Evolutionary conservation across 176 grass and related monocot species (phyloP), one percentile per base, ranked within the genome.

Genomic region (Cocos nucifera): DNA sequence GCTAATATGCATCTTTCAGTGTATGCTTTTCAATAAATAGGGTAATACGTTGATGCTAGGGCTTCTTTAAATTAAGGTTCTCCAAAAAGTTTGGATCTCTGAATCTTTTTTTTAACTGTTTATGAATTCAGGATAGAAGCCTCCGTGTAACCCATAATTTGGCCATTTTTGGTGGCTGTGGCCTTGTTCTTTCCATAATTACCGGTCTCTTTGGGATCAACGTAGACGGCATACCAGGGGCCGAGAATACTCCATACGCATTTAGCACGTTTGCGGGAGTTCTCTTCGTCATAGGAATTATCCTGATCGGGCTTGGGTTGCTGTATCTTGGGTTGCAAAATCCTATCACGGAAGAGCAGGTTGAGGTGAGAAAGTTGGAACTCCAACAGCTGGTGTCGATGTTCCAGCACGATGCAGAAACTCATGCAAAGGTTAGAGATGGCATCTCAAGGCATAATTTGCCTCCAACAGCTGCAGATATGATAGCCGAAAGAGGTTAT

Each of bases 201-300:
- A 78, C 86, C 2, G 44, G 65, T 35, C 54, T 80, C 32, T 84
- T 84, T 8, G 86, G 77, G 4, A 85, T 85, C 51, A 85, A 85
- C 17, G 81, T 89, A 0, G 86, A 89, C 16, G 86, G 80, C 25
- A 84, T 89, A 63, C 86, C 77, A 0, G 77, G 86, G 17, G 69
- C 73, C 5, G 12, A 84, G 57, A 48, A 73, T 59, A 64, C 60
- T 53, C 70, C 61, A 23, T 84, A 75, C 56, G 81, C 81, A 22
- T 89, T 89, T 65, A 58, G 44, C n/a, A 44, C 72, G 22, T 85
- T 85, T 56, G 51, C 86, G 9, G 61, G 62, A 26, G 49, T 79
- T 23, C 66, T 85, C 10, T 69, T 79, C 65, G 3, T 70, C 8
- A 22, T 82, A 17, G 78, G 82, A 14, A 16, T 76, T 15, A 19